phyloP scores from a whole-genome alignment of 2,329 filamentous ascomycete species.

The Pseudocercospora fijiensis region DNA sequence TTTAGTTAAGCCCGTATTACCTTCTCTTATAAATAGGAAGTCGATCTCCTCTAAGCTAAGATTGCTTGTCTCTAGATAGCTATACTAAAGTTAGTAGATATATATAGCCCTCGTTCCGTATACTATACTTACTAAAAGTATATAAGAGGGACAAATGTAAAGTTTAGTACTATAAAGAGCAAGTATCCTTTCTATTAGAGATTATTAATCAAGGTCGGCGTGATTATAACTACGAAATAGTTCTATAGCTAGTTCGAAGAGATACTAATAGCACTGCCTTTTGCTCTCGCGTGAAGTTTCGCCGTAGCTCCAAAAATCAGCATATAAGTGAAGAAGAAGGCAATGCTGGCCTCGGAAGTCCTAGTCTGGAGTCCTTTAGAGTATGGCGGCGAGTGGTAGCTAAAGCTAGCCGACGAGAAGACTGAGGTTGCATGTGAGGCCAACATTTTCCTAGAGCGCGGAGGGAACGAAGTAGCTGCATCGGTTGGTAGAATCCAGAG shows the following conservation, averaged over 20 bases:
- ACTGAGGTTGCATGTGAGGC: conserved; percentile 46
- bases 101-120: too few relatives aligned
- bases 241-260: conserved; percentile 47
- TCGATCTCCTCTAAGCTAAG: conserved; percentile 49
- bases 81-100: not conserved
- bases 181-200: conserved; percentile 55
- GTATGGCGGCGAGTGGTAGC: conserved; percentile 29
- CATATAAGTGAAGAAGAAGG: conserved; percentile 52
- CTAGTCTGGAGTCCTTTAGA: conserved; percentile 39
- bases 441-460: conserved; percentile 50
- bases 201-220: conserved; percentile 15
- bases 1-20: conserved; percentile 27
- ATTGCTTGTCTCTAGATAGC: conserved; percentile 45
- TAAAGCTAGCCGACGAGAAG: conserved; percentile 50
- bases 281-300: conserved; percentile 51
- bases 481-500: not conserved
- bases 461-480: conserved; percentile 44
- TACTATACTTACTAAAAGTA: conserved; percentile 45
- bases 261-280: conserved; percentile 53
- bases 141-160: conserved; percentile 48
- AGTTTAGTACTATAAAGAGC: conserved; percentile 54
- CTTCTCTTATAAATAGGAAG: conserved; percentile 41
- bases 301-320: conserved; percentile 42
- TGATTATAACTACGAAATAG: conserved; percentile 48
- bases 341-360: conserved; percentile 49